A percentile compares a stretch with the other conserved stretches of the same genome.
phyloP scores from a whole-genome alignment of 202 grass and related monocot genomes.

The Setaria italica region DNA sequence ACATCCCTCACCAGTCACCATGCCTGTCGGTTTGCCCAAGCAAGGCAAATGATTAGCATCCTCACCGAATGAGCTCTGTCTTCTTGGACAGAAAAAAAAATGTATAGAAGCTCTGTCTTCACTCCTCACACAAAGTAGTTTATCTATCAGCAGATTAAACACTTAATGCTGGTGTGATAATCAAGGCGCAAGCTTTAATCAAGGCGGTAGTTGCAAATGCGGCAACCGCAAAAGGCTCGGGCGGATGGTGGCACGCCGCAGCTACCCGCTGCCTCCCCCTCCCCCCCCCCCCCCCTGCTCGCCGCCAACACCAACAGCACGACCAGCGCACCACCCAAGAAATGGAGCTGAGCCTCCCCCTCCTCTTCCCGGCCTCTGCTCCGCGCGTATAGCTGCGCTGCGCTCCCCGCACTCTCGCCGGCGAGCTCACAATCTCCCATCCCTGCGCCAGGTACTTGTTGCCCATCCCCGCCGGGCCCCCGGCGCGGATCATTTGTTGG shows the following conservation, averaged over 20 bases:
- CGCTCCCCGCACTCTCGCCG: not conserved
- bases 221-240: slow-evolving; percentile 28
- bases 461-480: not conserved
- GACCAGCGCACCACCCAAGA: slow-evolving; percentile 24
- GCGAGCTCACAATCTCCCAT: not conserved
- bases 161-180: not conserved
- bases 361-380: not conserved
- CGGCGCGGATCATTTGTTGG: slow-evolving; percentile 18
- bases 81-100: not conserved
- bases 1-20: not conserved
- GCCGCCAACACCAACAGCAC: slow-evolving; percentile 47
- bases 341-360: slow-evolving; percentile 45
- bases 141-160: not conserved
- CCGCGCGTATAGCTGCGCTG: slow-evolving; percentile 19
- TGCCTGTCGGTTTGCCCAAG: not conserved
- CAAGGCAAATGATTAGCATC: slow-evolving; percentile 33
- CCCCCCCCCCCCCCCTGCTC: not conserved
- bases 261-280: not conserved
- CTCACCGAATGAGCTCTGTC: not conserved
- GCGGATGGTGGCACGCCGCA: slow-evolving; percentile 31
- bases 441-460: slow-evolving; percentile 26
- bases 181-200: slow-evolving; percentile 26
- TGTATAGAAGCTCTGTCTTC: not conserved
- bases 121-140: not conserved
- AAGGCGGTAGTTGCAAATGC: slow-evolving; percentile 47